Base-by-base conservation (phyloP, 768 basidiomycete genomes). In the Lactarius akahatsu region DNA sequence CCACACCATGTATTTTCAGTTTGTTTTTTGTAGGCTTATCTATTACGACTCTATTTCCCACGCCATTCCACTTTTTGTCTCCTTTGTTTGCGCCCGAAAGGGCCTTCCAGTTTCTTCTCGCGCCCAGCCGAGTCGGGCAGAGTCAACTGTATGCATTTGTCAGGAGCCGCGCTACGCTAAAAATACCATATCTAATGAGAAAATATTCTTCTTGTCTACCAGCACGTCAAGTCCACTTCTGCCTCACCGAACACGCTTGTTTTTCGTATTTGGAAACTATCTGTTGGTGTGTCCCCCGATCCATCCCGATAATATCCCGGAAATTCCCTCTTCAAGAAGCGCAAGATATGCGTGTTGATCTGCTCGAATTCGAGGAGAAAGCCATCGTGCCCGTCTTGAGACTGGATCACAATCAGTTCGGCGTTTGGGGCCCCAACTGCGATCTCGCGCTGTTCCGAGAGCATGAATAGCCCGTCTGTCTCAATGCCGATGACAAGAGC, bases 231-330 rank as follows among this genome's bases (percentile, higher is more conserved):
- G 75, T 97, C 95, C 41, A 87, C 94, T 80, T 98, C 96, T 0
- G 95, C 96, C 80, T 98, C 96, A 1, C 96, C 96, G 79, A 98
- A 99, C 76, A 97, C 75, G 72, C 94, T 96, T 69, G 92, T 90
- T 84, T 98, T 96, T 77, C 88, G 91, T 26, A 95, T 82, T 57
- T 80, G 83, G 70, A 94, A 96, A 20, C 82, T 89, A 8, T 78
- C 85, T 57, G 74, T 80, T 1, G 75, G 76, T 54, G 61, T 74
- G 45, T 78, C 84, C 38, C 76, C 76, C 4, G 73, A 70, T 26
- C 70, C 71, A 54, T 61, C 74, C 36, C 66, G 70, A 77, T 92
- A 95, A 65, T 89, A 80, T 70, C 82, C 85, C 1, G 91, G 87
- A 74, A 96, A 85, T 76, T 90, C 89, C 69, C 80, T 79, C 72